A percentile compares a stretch with the other conserved stretches of the same genome.
These are phyloP conservation scores for Nicotiana obtusifolia DNA, from an alignment of 257 asterid species.

Conservation along the genomic window DNA sequence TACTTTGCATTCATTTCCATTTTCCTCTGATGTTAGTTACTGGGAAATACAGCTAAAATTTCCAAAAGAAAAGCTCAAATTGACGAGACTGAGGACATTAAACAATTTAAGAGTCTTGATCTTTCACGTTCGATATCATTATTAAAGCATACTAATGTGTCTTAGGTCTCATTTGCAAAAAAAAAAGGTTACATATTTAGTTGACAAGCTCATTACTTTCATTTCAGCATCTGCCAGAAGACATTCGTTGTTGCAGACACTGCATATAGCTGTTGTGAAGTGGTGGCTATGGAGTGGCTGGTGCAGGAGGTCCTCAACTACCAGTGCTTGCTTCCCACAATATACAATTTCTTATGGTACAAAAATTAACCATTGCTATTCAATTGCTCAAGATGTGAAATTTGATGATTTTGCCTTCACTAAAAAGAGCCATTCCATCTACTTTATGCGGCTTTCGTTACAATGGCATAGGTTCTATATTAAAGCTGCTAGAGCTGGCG, in stretches of 20 bases:
- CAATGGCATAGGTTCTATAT: slow-evolving; percentile 66
- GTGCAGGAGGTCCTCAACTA: slow-evolving; percentile 85
- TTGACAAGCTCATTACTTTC: not conserved
- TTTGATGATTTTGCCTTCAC: not conserved
- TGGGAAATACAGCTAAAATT: not conserved
- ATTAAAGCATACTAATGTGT: not conserved
- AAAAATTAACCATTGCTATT: not conserved
- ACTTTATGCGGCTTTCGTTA: not conserved
- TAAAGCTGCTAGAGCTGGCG: slow-evolving; percentile 65
- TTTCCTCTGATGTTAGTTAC: not conserved
- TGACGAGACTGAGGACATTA: not conserved
- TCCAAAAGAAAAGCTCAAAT: not conserved
- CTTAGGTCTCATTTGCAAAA: not conserved
- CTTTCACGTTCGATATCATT: not conserved
- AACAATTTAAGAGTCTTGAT: not conserved
- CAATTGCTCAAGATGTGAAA: not conserved
- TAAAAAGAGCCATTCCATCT: not conserved
- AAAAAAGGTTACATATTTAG: not conserved
- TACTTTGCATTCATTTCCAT: not conserved
- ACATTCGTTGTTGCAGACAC: slow-evolving; percentile 51
- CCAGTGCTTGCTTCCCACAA: slow-evolving; percentile 83
- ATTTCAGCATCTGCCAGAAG: slow-evolving; percentile 52
- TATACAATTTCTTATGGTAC: slow-evolving; percentile 85
- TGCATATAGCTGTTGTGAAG: slow-evolving; percentile 62
- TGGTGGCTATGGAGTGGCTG: slow-evolving; percentile 99